Percentiles rank a stretch among this genome's conserved stretches.
phyloP scores from a whole-genome alignment of 225 moss, liverwort and hornwort species.

The Marchantia polymorpha region DNA sequence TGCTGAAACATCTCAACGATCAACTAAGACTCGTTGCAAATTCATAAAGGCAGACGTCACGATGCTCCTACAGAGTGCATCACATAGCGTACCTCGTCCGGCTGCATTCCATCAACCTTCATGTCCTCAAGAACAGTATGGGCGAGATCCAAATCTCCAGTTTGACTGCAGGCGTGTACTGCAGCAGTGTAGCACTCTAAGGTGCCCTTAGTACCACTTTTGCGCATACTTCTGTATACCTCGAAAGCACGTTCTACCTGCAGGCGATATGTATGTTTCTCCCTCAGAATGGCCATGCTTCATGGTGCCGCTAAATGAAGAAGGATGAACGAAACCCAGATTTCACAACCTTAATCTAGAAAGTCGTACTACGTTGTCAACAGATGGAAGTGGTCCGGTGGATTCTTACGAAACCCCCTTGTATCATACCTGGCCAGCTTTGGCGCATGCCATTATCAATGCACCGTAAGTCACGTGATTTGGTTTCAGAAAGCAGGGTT shows the following conservation, averaged over 20 bases:
- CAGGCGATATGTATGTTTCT: background rate
- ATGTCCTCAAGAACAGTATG: slow-evolving; percentile 71
- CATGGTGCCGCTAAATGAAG: too few relatives aligned
- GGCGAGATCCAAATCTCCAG: slow-evolving; percentile 64
- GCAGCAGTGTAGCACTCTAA: slow-evolving; percentile 89
- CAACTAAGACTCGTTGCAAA: too few relatives aligned
- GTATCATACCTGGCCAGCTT: slow-evolving; percentile 71
- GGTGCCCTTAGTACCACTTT: slow-evolving; percentile 53
- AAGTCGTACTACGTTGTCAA: too few relatives aligned
- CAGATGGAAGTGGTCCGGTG: too few relatives aligned
- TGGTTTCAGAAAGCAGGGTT: slow-evolving; percentile 70
- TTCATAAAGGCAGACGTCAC: too few relatives aligned
- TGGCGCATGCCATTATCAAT: slow-evolving; percentile 81
- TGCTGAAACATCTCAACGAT: too few relatives aligned
- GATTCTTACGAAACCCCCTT: too few relatives aligned
- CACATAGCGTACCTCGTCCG: slow-evolving; percentile 64
- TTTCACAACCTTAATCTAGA: too few relatives aligned
- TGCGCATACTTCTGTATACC: slow-evolving; percentile 74
- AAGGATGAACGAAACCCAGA: too few relatives aligned
- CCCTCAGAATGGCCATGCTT: too few relatives aligned
- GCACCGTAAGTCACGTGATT: slow-evolving; percentile 87
- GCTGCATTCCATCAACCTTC: slow-evolving; percentile 67
- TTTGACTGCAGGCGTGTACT: slow-evolving; percentile 90
- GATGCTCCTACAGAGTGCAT: too few relatives aligned
- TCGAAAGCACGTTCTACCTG: slow-evolving; percentile 85